Conservation (phyloP, 192 early-diverging fungal species). For the Diversispora epigaea region DNA sequence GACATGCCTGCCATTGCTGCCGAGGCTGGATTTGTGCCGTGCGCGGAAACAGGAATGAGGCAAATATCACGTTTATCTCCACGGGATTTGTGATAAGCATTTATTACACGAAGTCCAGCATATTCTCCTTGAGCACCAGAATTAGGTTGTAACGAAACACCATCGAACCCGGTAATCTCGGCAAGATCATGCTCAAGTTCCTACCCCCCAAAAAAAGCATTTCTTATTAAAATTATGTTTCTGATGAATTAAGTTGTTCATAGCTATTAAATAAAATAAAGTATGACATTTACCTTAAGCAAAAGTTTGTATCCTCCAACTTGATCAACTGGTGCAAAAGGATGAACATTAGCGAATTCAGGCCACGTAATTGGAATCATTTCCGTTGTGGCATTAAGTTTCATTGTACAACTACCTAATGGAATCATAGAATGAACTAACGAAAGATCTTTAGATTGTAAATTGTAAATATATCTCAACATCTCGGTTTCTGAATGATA, state of each 20-base stretch:
- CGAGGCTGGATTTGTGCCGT: constrained; percentile 99
- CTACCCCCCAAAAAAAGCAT: constrained; percentile 10
- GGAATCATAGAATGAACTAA: constrained; percentile 99
- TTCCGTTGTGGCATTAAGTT: constrained; percentile 98
- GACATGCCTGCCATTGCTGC: constrained; percentile 96
- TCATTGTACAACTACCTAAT: constrained; percentile 99
- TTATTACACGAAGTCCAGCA: constrained; percentile 92
- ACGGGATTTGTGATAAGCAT: constrained; percentile 84
- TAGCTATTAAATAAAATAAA: too few relatives aligned
- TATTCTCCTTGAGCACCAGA: constrained; percentile 99
- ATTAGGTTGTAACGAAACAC: constrained; percentile 95
- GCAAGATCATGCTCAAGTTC: constrained; percentile 89
- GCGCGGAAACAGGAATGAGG: constrained; percentile 97
- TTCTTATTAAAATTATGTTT: neutral
- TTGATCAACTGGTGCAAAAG: constrained; percentile 94
- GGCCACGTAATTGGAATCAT: constrained; percentile 99
- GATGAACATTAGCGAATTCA: constrained; percentile 93
- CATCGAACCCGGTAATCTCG: constrained; percentile 92
- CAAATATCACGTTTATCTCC: constrained; percentile 93
- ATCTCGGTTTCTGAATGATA: constrained; percentile 99
- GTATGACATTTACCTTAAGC: constrained; percentile 46
- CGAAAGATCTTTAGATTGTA: constrained; percentile 98
- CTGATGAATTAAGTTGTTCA: too few relatives aligned
- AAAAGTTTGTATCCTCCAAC: constrained; percentile 90
- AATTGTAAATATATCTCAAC: constrained; percentile 92